Evolutionary conservation across 345 rosid genomes (phyloP), one percentile per base, ranked within the genome.

Genomic region (Sisymbrium irio): DNA sequence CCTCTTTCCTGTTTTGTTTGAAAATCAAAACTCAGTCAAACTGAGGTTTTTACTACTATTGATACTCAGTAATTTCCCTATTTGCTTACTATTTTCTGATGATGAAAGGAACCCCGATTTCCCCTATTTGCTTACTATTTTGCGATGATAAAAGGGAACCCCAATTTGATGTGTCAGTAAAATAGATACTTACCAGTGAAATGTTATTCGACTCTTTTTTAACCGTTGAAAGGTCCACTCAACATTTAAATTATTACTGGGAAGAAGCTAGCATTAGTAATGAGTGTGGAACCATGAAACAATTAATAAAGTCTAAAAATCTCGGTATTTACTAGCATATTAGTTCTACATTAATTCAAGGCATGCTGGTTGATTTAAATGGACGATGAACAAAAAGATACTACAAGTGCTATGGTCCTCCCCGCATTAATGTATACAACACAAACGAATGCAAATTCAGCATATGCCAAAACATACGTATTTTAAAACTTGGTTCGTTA

Each of bases 101-200:
- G 61, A 58, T 74, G 39, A 65, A 65, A 65, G 65, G 35, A 66
- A 64, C 44, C 42, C 51, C 32, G 35, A 15, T 37, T 32, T 40
- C 40, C 12, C 27, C 42, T 65, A 56, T 74, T 74, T n/a, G 25
- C 35, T 65, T 45, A 74, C 77, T 65, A 56, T 65, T 65, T 73
- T 36, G 41, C 13, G 40, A 37, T 66, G 37, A 47, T 74, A 66
- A 65, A 66, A 41, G 36, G 44, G 36, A 49, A 19, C 36, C 45
- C 68, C 30, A 40, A 15, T 53, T 62, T 62, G 35, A 69, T 51
- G 74, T 75, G 74, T 68, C 79, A 75, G 74, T 75, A 35, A 50
- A 68, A 62, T 17, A 68, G 57, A 68, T 75, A 68, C 68, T 67
- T 67, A 75, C 56, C 37, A 3, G 71, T 65, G 46, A 39, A 49